Base-by-base conservation (phyloP, 129 eudicot species). In the Calendula officinalis region DNA sequence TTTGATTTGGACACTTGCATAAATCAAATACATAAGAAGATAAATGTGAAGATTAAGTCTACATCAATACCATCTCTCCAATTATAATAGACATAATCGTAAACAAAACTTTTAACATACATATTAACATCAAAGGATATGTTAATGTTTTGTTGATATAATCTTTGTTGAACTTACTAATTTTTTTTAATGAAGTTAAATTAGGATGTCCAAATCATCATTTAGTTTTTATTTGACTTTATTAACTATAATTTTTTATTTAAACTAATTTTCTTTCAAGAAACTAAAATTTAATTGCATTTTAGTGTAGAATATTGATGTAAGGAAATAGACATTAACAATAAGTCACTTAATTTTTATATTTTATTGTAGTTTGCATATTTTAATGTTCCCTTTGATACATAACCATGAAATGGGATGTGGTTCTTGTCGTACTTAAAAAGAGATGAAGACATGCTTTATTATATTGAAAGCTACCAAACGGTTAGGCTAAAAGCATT, bases 401-500 rank as follows among this genome's bases (percentile, higher is more conserved):
- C 6, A 32, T n/a, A 55, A 33, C 42, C 13, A 33, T 34, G 38
- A 33, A 30, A 55, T 40, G 5, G 3, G 32, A 32, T 60, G 30
- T 12, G 17, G 8, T 41, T 15, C 34, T 17, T 57, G 7, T 60
- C 14, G 40, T 39, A 60, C 27, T 60, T 60, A 60, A 13, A 34
- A 22, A 17, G 39, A 30, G 3, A 9, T 8, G 5, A 60, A 11
- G 35, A 22, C 67, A 50, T 37, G 51, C 48, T 66, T 66, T 51
- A 39, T 53, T 4, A 53, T 51, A 52, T 40, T 66, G 62, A 52
- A 66, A 66, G 71, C 52, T 22, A 52, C 15, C 51, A 53, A 30
- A 53, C 54, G 62, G 72, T 67, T 67, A 54, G 72, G 72, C 63
- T 42, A 54, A 46, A 67, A 67, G 72, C 63, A 56, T 53, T 67